Evolutionary conservation across 1,284 basidiomycete species (phyloP).

Genomic region (Ganoderma resinaceum): DNA sequence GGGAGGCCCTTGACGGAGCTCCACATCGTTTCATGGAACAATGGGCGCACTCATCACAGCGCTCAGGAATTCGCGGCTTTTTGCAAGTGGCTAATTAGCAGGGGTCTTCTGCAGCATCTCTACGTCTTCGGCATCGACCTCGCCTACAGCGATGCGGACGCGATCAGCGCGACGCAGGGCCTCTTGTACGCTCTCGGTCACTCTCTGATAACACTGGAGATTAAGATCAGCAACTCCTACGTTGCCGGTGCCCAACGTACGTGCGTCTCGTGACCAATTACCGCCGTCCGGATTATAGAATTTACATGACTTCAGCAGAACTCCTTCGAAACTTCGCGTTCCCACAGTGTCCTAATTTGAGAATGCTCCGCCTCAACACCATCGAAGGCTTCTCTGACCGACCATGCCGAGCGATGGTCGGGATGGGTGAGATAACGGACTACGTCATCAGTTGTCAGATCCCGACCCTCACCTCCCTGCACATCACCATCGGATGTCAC

Average conservation of each 20-base stretch:
- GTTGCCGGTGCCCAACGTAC: conserved; percentile 1
- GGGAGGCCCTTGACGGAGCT: not conserved
- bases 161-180: not conserved
- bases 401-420: conserved; percentile 1
- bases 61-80: not conserved
- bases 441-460: not conserved
- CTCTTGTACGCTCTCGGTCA: not conserved
- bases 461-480: not conserved
- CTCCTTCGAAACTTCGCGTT: not conserved
- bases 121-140: not conserved
- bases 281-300: not conserved
- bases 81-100: not conserved
- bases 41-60: not conserved
- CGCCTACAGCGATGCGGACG: not conserved
- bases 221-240: conserved; percentile 1
- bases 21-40: not conserved
- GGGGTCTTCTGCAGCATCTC: not conserved
- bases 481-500: not conserved
- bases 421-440: not conserved
- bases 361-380: not conserved
- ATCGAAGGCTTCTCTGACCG: conserved; percentile 3
- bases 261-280: not conserved
- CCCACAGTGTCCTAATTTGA: not conserved
- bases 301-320: not conserved
- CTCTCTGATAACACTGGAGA: not conserved